Evolutionary conservation across 2,329 filamentous ascomycete species (phyloP).

Genomic region (Dothistroma pini): DNA sequence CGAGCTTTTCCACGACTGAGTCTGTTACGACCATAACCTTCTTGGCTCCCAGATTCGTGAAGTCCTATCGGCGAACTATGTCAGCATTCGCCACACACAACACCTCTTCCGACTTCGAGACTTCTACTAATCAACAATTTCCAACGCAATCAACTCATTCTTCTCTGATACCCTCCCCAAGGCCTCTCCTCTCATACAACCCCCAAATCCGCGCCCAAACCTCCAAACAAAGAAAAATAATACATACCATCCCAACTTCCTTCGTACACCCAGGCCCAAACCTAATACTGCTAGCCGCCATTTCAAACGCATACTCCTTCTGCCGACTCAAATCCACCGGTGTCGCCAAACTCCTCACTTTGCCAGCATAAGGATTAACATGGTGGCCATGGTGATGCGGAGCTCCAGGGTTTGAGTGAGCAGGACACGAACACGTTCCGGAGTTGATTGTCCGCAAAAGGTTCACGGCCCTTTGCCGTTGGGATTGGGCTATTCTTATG

Average conservation of each 20-base stretch:
- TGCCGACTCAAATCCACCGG: constrained; percentile 67
- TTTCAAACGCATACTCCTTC: constrained; percentile 98
- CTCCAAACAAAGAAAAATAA: constrained; percentile 51
- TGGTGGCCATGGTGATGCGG: constrained; percentile 55
- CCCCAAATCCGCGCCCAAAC: constrained; percentile 59
- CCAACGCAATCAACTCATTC: neutral
- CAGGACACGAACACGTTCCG: constrained; percentile 80
- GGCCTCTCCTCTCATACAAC: neutral
- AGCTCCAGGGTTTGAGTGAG: constrained; percentile 82
- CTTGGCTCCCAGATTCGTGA: constrained; percentile 83
- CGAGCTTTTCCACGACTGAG: constrained; percentile 70
- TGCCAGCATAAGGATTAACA: constrained; percentile 49
- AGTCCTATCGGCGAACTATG: constrained; percentile 54
- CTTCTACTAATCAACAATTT: neutral
- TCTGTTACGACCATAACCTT: constrained; percentile 93
- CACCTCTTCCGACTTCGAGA: neutral
- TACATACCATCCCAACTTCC: constrained; percentile 73
- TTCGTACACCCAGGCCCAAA: constrained; percentile 91
- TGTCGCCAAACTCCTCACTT: constrained; percentile 62
- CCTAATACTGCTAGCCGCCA: constrained; percentile 91
- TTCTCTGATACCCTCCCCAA: neutral
- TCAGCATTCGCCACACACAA: neutral
- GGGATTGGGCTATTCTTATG: constrained; percentile 42
- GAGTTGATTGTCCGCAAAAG: constrained; percentile 85
- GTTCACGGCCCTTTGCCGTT: constrained; percentile 60